Conservation (phyloP, 495 filamentous ascomycete species). For the Neurospora sp. region DNA sequence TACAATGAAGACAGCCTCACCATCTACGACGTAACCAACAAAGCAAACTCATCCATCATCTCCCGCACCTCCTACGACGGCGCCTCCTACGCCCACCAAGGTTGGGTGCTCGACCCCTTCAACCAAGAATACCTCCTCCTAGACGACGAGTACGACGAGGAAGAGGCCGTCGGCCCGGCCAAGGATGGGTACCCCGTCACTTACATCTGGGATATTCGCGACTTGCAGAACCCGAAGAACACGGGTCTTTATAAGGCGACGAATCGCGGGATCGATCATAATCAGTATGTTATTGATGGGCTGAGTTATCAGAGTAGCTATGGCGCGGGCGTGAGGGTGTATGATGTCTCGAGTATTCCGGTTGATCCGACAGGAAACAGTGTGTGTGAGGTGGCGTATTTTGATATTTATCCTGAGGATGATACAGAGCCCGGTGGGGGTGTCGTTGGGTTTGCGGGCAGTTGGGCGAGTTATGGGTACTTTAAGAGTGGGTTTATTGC, state of each 20-base stretch:
- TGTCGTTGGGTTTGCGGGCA: slow-evolving; percentile 40
- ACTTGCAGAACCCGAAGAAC: slow-evolving; percentile 38
- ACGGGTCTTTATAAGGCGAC: slow-evolving; percentile 44
- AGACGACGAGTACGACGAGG: slow-evolving; percentile 54
- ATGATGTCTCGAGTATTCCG: slow-evolving; percentile 45
- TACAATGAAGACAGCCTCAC: slow-evolving; percentile 45
- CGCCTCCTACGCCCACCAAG: slow-evolving; percentile 51
- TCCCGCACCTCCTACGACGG: slow-evolving; percentile 48
- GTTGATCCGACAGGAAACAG: slow-evolving; percentile 41
- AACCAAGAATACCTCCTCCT: slow-evolving; percentile 46
- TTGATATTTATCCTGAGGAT: slow-evolving; percentile 52
- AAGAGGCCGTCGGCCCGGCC: slow-evolving; percentile 34
- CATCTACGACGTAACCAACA: slow-evolving; percentile 50
- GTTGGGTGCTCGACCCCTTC: slow-evolving; percentile 42
- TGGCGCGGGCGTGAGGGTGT: slow-evolving; percentile 45
- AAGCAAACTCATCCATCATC: slow-evolving; percentile 36
- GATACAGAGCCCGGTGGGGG: slow-evolving; percentile 33
- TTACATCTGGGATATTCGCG: slow-evolving; percentile 48
- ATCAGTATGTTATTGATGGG: slow-evolving; percentile 48
- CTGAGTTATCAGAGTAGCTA: slow-evolving; percentile 50
- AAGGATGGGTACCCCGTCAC: slow-evolving; percentile 37
- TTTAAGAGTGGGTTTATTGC: slow-evolving; percentile 46
- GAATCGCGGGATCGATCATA: slow-evolving; percentile 48
- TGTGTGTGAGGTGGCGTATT: slow-evolving; percentile 45
- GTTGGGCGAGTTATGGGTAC: slow-evolving; percentile 43